A percentile compares a stretch with the other conserved stretches of the same genome.
Evolutionary conservation across 192 early-diverging fungal genomes (phyloP).

Genomic region (Mortierella hygrophila): DNA sequence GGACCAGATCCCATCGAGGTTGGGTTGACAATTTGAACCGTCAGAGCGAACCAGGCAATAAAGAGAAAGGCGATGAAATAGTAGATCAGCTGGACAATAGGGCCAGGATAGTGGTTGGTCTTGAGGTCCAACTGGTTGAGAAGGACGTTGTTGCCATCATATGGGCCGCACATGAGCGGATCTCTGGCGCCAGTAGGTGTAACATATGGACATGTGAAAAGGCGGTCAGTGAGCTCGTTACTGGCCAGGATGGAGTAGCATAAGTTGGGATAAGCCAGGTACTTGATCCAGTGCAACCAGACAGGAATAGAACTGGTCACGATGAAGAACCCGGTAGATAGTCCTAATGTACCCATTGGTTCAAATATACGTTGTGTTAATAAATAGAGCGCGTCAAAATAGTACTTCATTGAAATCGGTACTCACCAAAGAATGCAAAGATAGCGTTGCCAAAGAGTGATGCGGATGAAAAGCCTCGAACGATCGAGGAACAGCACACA

Average conservation of each 20-base stretch:
- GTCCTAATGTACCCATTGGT: constrained; percentile 7
- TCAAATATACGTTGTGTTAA: background rate
- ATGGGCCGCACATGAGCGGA: constrained; percentile 23
- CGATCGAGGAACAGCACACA: constrained; percentile 30
- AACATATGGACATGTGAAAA: constrained; percentile 29
- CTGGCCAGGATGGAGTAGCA: constrained; percentile 47
- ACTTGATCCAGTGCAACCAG: constrained; percentile 52
- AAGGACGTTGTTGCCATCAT: constrained; percentile 36
- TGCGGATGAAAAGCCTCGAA: constrained; percentile 45
- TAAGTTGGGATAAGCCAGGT: constrained; percentile 35
- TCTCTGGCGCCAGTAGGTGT: constrained; percentile 27
- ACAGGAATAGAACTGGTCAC: constrained; percentile 45
- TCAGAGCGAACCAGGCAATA: constrained; percentile 36
- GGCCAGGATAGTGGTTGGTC: constrained; percentile 26
- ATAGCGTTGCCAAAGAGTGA: constrained; percentile 48
- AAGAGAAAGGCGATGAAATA: constrained; percentile 43
- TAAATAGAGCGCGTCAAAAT: background rate
- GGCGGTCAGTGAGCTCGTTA: constrained; percentile 42
- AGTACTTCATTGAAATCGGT: background rate
- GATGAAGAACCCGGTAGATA: constrained; percentile 51
- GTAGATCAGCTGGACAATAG: constrained; percentile 23
- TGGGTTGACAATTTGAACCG: constrained; percentile 43
- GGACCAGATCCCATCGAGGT: constrained; percentile 47
- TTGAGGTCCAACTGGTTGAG: constrained; percentile 22
- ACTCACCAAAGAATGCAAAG: constrained; percentile 52